Evolutionary conservation across 1,284 basidiomycete species (phyloP).

Genomic region (Peniophora sp.): DNA sequence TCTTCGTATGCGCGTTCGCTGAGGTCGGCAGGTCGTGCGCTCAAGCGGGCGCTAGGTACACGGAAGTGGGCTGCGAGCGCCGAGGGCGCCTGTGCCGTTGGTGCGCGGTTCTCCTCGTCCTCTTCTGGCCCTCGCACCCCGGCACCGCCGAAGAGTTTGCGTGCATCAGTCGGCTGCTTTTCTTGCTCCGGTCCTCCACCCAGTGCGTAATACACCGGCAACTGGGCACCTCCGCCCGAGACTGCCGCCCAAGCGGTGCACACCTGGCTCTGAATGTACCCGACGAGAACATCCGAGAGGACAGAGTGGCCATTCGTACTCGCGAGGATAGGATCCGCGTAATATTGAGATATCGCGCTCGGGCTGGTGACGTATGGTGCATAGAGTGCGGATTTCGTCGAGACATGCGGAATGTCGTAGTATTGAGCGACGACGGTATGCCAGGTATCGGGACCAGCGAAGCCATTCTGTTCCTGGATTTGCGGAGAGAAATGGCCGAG

Average conservation of each 20-base stretch:
- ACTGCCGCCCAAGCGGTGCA: constrained; percentile 80
- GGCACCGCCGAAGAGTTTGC: constrained; percentile 66
- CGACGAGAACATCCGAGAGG: constrained; percentile 77
- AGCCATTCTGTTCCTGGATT: constrained; percentile 69
- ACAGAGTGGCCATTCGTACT: constrained; percentile 75
- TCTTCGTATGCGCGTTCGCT: constrained; percentile 63
- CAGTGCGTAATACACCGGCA: constrained; percentile 34
- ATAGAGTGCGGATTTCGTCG: constrained; percentile 77
- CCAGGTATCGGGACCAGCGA: constrained; percentile 80
- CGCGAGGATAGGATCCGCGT: constrained; percentile 77
- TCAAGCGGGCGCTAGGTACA: constrained; percentile 70
- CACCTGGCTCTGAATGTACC: constrained; percentile 83
- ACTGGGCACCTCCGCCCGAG: constrained; percentile 54
- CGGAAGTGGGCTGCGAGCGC: constrained; percentile 25
- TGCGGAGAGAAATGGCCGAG: constrained; percentile 91
- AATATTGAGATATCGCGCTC: constrained; percentile 63
- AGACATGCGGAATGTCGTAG: constrained; percentile 90
- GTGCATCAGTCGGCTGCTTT: constrained; percentile 33
- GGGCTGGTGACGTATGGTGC: constrained; percentile 76
- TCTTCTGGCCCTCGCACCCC: constrained; percentile 58
- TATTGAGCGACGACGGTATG: constrained; percentile 88
- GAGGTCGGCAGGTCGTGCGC: constrained; percentile 54
- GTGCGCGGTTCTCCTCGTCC: constrained; percentile 15
- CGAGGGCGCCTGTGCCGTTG: constrained; percentile 10
- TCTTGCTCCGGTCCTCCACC: constrained; percentile 19